Percentiles rank a stretch among this genome's conserved stretches.
Conservation (phyloP, 495 filamentous ascomycete genomes). For the Bryoglossum gracile region DNA sequence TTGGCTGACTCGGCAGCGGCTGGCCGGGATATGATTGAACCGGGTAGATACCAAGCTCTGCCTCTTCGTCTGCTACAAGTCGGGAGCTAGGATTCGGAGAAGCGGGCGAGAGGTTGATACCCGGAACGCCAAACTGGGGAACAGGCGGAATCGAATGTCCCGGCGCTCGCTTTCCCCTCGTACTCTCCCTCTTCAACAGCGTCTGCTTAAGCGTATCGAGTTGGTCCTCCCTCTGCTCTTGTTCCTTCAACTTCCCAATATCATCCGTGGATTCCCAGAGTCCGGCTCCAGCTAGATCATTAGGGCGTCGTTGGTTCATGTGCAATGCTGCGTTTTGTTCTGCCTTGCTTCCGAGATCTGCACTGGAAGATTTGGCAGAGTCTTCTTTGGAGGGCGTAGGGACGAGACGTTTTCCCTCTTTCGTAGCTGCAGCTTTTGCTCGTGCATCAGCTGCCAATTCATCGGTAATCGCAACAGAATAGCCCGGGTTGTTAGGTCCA, state of each 20-base stretch:
- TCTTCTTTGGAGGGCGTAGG: conserved; percentile 23
- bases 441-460: conserved; percentile 52
- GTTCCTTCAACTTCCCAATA: conserved; percentile 12
- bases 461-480: conserved; percentile 65
- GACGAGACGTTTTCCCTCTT: conserved; percentile 55
- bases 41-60: conserved; percentile 15
- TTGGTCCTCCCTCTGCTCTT: conserved; percentile 22
- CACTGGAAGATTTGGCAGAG: conserved; percentile 1
- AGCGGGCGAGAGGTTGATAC: conserved; percentile 10
- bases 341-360: conserved; percentile 5
- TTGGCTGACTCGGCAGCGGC: background rate
- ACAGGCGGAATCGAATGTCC: conserved; percentile 14
- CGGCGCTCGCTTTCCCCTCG: conserved; percentile 30
- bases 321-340: conserved; percentile 15
- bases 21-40: background rate
- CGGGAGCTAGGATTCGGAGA: conserved; percentile 5
- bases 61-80: conserved; percentile 16
- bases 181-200: conserved; percentile 32
- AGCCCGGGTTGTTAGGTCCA: conserved; percentile 60
- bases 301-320: conserved; percentile 16
- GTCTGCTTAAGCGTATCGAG: conserved; percentile 31
- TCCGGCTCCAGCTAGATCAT: conserved; percentile 7
- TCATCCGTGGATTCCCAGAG: conserved; percentile 10
- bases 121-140: background rate
- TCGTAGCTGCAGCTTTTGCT: conserved; percentile 50